A percentile compares a stretch with the other conserved stretches of the same genome.
Conservation (phyloP, 2,329 filamentous ascomycete genomes). For the Orbilia blumenaviensis region DNA sequence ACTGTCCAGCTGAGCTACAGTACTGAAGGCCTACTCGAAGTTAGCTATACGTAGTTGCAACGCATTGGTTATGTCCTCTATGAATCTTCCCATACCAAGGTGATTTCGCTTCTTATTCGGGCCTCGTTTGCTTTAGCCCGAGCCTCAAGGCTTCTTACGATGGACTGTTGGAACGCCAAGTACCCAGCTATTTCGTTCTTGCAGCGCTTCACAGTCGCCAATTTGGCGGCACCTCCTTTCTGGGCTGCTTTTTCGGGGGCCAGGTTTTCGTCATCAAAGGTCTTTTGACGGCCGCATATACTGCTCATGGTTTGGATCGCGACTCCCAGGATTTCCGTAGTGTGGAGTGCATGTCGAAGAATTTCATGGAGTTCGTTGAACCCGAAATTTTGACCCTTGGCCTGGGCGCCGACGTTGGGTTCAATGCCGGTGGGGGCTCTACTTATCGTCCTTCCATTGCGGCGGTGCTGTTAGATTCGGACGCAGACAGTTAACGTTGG, state of each 20-base stretch:
- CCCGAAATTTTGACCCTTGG: background rate
- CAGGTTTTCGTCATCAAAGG: background rate
- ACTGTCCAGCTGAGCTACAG: background rate
- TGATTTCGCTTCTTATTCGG: background rate
- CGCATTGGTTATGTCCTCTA: background rate
- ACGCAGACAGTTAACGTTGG: background rate
- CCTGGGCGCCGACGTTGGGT: background rate
- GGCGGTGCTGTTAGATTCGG: background rate
- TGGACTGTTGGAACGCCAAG: background rate
- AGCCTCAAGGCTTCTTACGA: background rate
- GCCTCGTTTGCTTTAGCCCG: background rate
- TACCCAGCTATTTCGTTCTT: background rate
- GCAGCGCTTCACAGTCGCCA: background rate
- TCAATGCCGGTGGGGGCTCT: background rate
- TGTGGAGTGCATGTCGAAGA: background rate
- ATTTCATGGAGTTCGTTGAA: background rate
- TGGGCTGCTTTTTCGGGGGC: background rate
- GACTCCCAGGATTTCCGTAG: background rate
- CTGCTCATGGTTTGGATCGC: background rate
- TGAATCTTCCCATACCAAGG: background rate
- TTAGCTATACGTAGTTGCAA: background rate
- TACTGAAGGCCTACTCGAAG: background rate
- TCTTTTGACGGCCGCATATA: background rate
- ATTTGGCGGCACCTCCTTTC: background rate
- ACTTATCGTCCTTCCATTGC: too few relatives aligned